Conservation (phyloP, 805 yeast species). For the Candida corydali region DNA sequence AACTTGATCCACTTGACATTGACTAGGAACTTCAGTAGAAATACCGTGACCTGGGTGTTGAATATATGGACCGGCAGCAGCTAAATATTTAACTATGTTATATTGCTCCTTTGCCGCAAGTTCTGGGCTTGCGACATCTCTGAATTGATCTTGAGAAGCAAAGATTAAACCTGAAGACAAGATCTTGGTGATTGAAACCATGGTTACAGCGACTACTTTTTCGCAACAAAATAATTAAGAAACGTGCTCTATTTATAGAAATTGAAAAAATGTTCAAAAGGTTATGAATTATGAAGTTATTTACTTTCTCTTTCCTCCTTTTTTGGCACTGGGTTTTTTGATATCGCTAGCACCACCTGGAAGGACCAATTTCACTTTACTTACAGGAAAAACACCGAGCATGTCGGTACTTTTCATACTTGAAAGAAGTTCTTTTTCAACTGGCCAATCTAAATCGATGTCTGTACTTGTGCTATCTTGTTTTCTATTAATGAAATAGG, state of each 20-base stretch:
- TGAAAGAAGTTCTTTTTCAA: slow-evolving; percentile 55
- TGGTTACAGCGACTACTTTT: background rate
- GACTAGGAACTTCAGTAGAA: slow-evolving; percentile 44
- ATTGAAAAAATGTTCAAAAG: background rate
- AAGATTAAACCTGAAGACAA: slow-evolving; percentile 10
- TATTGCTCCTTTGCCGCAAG: slow-evolving; percentile 41
- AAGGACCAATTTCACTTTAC: slow-evolving; percentile 60
- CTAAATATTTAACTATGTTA: slow-evolving; percentile 47
- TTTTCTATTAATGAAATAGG: slow-evolving; percentile 49
- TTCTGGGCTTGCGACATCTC: slow-evolving; percentile 34
- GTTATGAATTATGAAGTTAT: background rate
- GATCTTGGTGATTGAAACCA: slow-evolving; percentile 10
- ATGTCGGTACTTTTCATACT: slow-evolving; percentile 61
- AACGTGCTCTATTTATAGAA: slow-evolving; percentile 4
- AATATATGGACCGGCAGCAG: slow-evolving; percentile 56
- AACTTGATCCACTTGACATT: slow-evolving; percentile 60
- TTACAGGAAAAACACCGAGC: slow-evolving; percentile 63
- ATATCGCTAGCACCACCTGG: slow-evolving; percentile 37
- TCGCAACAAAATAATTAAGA: background rate
- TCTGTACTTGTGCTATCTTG: slow-evolving; percentile 43
- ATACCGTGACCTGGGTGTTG: slow-evolving; percentile 53
- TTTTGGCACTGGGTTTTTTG: slow-evolving; percentile 8
- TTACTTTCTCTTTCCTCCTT: slow-evolving; percentile 15
- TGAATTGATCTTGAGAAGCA: slow-evolving; percentile 13
- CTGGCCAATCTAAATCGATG: slow-evolving; percentile 64